Base-by-base conservation (phyloP, 768 basidiomycete genomes). In the Boletellus emodensis region DNA sequence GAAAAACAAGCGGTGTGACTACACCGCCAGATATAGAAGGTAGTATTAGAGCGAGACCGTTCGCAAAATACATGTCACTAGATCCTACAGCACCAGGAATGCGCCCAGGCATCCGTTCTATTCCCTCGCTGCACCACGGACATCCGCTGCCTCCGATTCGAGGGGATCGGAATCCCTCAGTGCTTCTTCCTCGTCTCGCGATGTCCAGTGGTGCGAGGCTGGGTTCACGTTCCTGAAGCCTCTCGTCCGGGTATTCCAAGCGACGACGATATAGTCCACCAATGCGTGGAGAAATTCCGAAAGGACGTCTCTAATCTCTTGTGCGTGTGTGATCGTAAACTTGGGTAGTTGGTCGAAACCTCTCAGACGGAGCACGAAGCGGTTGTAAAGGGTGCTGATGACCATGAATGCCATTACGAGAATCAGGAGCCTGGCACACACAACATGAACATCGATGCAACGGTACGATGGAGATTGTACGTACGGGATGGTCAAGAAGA, bases 291-390 rank as follows among this genome's bases (percentile, higher is more conserved):
- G 11, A 28, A 65, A 51, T 17, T 61, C 66, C 32, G 46, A 44
- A 33, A 45, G 59, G 28, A 67, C 46, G 0, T 52, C 61, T 49
- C 53, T 45, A 10, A 67, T 49, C 46, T 67, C 67, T 5, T 33
- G 52, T 0, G 49, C 49, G 18, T 69, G 66, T 26, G 45, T 6
- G 35, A 69, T 28, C 15, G 74, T 72, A 59, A 85, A 81, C 51
- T 78, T 80, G 12, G 90, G 90, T 33, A 92, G 73, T 61, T 86
- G 84, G 56, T 90, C 85, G 47, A 80, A 72, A 1, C 91, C 90
- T 15, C 79, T 78, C 24, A 83, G 79, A 49, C 79, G 75, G 10
- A 93, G 83, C 44, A 86, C 83, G 62, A 78, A 87, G 52, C 84
- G 83, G 63, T 90, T 90, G 71, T 93, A 92, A 11, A 90, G 63